Evolutionary conservation across 129 eudicot species (phyloP), one percentile per base, ranked within the genome.

Genomic region (Centella asiatica): DNA sequence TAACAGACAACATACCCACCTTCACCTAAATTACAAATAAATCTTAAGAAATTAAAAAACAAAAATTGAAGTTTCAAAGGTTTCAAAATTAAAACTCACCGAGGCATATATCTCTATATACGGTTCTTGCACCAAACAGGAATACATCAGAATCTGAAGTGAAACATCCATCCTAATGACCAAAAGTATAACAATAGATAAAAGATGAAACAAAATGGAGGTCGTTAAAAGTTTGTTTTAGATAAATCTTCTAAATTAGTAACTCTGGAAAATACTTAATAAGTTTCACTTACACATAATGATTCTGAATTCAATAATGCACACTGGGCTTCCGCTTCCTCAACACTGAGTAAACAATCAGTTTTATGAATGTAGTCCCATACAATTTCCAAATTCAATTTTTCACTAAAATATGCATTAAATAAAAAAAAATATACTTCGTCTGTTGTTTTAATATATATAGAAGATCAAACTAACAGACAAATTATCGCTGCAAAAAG

Each of bases 271-370:
- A 61, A 53, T 22, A 13, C 26, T 20, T 20, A 66, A 20, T 32
- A 17, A 46, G 51, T 57, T 50, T 39, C 42, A 52, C 98, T 75
- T 82, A 92, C 99, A 74, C 99, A 93, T 66, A 93, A 67, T 26
- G 88, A 93, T 74, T 87, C 99, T 18, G 83, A 76, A 64, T 93
- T 85, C 53, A 93, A 74, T 62, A 84, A 67, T 69, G 96, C 99
- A 68, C 99, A 93, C 44, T 93, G 96, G 71, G 99, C 99, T 82
- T 93, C 99, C 74, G 92, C 99, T 77, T 93, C 99, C 73, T 93
- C 99, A 48, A 93, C 66, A 68, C 99, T 92, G 83, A 40, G 74
- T 65, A 70, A 69, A 57, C 17, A 63, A 48, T 51, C 26, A 23
- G 31, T 27, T 67, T 51, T 44, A 15, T 47, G 20, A 27, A 40